A percentile compares a stretch with the other conserved stretches of the same genome.
phyloP scores from a whole-genome alignment of 176 grass and related monocot genomes.

The Paspalum vaginatum region DNA sequence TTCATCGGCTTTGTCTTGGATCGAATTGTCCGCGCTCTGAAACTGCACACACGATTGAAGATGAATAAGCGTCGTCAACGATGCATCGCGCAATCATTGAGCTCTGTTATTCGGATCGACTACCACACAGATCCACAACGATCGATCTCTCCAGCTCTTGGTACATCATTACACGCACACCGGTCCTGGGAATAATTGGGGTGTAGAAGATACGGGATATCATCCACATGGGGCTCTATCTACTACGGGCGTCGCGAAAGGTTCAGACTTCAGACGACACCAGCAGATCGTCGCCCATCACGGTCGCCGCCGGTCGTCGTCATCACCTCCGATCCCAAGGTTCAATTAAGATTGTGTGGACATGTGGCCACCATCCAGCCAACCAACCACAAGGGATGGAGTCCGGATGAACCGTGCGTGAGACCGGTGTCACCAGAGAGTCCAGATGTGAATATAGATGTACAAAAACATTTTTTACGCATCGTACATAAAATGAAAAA shows the following conservation, averaged over 20 bases:
- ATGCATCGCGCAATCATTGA: neutral
- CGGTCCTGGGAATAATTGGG: conserved; percentile 22
- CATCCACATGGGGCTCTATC: conserved; percentile 34
- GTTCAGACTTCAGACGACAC: neutral
- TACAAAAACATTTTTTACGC: no score
- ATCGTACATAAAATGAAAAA: no score
- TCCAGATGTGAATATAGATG: no score
- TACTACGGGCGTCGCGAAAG: neutral
- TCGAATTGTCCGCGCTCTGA: neutral
- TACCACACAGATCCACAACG: no score
- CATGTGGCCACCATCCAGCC: neutral
- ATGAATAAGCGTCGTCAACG: no score
- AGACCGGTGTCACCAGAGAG: no score
- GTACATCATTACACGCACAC: neutral
- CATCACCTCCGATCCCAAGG: neutral
- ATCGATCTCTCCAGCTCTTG: no score
- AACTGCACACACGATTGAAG: no score
- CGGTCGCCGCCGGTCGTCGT: neutral
- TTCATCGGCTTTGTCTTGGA: no score
- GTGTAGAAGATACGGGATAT: neutral
- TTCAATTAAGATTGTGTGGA: no score
- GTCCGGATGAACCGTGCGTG: conserved; percentile 22
- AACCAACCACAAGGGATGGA: no score
- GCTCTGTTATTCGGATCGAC: no score
- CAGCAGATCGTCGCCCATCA: conserved; percentile 2